phyloP scores from a whole-genome alignment of 192 early-diverging fungal genomes.

The Coemansia reversa region DNA sequence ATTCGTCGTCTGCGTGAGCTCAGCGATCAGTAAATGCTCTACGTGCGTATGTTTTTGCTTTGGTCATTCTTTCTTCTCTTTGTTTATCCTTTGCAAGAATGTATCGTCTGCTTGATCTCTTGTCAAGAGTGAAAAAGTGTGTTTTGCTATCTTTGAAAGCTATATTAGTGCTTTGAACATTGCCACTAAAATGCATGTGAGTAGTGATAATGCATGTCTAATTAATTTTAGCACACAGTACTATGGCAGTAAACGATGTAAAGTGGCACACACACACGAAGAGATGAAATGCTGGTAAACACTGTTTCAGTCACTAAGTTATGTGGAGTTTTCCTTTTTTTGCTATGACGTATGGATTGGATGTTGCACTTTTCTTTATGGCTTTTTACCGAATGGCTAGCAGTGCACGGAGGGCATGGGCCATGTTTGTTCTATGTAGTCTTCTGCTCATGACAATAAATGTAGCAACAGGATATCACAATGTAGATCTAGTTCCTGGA shows the following conservation, averaged over 20 bases:
- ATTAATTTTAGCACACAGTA: too few species aligned
- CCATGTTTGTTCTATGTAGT: not conserved
- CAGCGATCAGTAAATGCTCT: conserved; percentile 73
- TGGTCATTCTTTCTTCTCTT: conserved; percentile 3
- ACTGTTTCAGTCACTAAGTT: too few species aligned
- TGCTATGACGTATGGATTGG: too few species aligned
- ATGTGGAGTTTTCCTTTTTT: too few species aligned
- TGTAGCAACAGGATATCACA: conserved; percentile 18
- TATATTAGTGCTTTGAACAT: not conserved
- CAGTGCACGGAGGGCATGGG: too few species aligned
- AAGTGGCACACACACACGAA: too few species aligned
- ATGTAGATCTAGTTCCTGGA: conserved; percentile 29
- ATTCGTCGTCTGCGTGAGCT: conserved; percentile 98
- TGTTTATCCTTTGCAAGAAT: conserved; percentile 2
- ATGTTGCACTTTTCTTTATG: too few species aligned
- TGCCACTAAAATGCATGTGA: too few species aligned
- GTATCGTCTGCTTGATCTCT: conserved; percentile 1
- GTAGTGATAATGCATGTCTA: too few species aligned
- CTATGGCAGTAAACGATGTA: too few species aligned
- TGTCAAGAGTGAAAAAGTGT: not conserved
- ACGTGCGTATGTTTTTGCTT: conserved; percentile 7
- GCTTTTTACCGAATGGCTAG: too few species aligned
- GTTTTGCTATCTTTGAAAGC: not conserved
- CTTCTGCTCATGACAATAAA: not conserved
- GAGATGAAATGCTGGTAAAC: too few species aligned